Base-by-base conservation (phyloP, 2,329 filamentous ascomycete species). In the Ceratocystiopsis sp. region DNA sequence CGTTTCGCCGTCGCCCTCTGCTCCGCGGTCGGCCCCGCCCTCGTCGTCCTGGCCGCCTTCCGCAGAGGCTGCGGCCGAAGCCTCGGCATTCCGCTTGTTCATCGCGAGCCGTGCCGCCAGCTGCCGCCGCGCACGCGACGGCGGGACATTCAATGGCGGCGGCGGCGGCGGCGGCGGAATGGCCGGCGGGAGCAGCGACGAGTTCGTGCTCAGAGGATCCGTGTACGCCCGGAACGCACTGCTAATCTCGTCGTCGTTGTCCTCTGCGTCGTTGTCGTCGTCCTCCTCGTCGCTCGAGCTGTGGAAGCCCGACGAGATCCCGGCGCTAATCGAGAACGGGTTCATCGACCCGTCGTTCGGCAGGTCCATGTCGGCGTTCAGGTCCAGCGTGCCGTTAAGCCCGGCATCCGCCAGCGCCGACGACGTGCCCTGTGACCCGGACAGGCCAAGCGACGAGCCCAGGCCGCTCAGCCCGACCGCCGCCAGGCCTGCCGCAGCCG, bases 251-350 rank as follows among this genome's bases (percentile, higher is more conserved):
- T 84, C 81, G 50, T 89, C 80, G 51, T 81, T 81, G 45, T 84
- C 83, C n/a, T n/a, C n/a, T n/a, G n/a, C 21, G 47, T 93, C 84
- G 63, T 85, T 82, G 49, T 95, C 89, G 53, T 95, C 89, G 50
- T 96, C 91, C 51, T 96, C 91, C 60, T 95, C 89, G 53, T 94
- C 86, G 55, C 86, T 94, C 40, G 84, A 91, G 62, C 86, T 93
- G 56, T 85, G 87, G 61, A 96, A 96, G 42, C 87, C 86, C 89
- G 61, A 91, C 73, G 47, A 66, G 29, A 82, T 80, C 41, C 81
- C 80, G 36, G 77, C 72, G 54, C 75, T 78, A 53, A 84, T 75
- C 37, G 78, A 75, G 58, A 87, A 89, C 14, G 73, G 72, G 37
- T 19, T 35, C 32, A 33, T 33, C 42, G 80, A 77, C 41, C 79